These are phyloP conservation scores for Lentinus brumalis DNA, from an alignment of 768 basidiomycete species.

Conservation along the genomic window DNA sequence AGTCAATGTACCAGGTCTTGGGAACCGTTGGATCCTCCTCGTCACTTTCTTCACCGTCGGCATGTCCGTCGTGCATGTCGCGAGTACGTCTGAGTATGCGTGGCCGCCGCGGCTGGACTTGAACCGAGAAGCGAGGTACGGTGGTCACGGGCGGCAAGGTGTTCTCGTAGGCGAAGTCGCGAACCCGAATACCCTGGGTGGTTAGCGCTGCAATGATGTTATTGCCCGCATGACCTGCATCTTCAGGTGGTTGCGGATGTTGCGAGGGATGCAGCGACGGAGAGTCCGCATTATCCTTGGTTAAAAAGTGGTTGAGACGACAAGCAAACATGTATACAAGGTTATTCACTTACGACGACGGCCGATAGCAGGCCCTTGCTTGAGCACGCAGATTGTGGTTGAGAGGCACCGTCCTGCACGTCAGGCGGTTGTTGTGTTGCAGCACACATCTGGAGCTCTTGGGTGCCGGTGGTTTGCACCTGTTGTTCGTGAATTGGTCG, in stretches of 20 bases:
- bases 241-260: slow-evolving; percentile 3
- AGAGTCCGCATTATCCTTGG: slow-evolving; percentile 1
- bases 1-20: slow-evolving; percentile 17
- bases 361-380: not conserved
- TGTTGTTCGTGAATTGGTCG: not conserved
- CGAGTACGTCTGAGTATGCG: slow-evolving; percentile 40
- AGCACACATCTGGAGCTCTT: slow-evolving; percentile 12
- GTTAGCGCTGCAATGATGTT: slow-evolving; percentile 25
- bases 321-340: not conserved
- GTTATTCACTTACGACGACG: slow-evolving; percentile 10
- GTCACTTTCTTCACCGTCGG: slow-evolving; percentile 24
- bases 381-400: not conserved
- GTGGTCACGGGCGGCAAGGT: slow-evolving; percentile 61
- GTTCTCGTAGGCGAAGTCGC: slow-evolving; percentile 72
- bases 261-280: slow-evolving; percentile 5
- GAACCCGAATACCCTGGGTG: slow-evolving; percentile 43
- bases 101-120: slow-evolving; percentile 47
- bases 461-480: not conserved
- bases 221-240: not conserved
- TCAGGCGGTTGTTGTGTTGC: slow-evolving; percentile 1
- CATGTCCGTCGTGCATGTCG: slow-evolving; percentile 33
- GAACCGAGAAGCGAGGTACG: slow-evolving; percentile 45
- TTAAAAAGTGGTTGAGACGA: not conserved
- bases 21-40: slow-evolving; percentile 10
- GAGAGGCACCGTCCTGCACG: not conserved